Percentiles rank a stretch among this genome's conserved stretches.
These are phyloP conservation scores for Sporothrix luriei DNA, from an alignment of 2,329 filamentous ascomycete species.

Conservation along the genomic window DNA sequence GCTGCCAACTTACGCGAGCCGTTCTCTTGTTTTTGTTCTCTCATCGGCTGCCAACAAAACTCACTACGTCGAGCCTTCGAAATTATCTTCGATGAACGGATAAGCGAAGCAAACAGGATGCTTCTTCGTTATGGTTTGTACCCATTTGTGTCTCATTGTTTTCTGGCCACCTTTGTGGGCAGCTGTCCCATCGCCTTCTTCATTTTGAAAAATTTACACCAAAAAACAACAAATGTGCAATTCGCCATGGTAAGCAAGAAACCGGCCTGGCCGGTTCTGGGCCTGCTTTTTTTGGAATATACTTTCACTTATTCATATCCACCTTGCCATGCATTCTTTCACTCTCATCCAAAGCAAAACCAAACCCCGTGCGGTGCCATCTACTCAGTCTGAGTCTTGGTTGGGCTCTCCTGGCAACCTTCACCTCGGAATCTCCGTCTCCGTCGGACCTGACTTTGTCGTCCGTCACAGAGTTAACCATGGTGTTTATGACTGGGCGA, in stretches of 20 bases:
- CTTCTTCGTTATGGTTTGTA: no score
- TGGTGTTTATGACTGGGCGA: background rate
- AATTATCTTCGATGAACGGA: no score
- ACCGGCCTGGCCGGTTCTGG: background rate
- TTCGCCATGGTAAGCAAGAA: conserved; percentile 1
- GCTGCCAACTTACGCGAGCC: no score
- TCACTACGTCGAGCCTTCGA: no score
- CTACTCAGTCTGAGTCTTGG: background rate
- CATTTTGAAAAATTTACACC: background rate
- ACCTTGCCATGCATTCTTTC: background rate
- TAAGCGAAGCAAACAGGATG: no score
- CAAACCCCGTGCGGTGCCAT: background rate
- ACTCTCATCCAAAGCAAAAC: background rate
- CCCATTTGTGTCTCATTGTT: no score
- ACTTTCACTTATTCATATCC: background rate
- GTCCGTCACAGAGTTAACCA: background rate
- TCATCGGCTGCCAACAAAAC: no score
- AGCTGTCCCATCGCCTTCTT: conserved; percentile 6
- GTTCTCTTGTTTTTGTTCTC: no score
- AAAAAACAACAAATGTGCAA: background rate
- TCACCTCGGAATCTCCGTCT: background rate
- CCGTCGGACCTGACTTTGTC: conserved; percentile 1
- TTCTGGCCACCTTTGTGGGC: background rate
- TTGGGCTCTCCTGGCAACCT: background rate
- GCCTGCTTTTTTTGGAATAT: background rate